A percentile compares a stretch with the other conserved stretches of the same genome.
These are phyloP conservation scores for Sistotremastrum niveocremeum DNA, from an alignment of 768 basidiomycete species.

Conservation along the genomic window DNA sequence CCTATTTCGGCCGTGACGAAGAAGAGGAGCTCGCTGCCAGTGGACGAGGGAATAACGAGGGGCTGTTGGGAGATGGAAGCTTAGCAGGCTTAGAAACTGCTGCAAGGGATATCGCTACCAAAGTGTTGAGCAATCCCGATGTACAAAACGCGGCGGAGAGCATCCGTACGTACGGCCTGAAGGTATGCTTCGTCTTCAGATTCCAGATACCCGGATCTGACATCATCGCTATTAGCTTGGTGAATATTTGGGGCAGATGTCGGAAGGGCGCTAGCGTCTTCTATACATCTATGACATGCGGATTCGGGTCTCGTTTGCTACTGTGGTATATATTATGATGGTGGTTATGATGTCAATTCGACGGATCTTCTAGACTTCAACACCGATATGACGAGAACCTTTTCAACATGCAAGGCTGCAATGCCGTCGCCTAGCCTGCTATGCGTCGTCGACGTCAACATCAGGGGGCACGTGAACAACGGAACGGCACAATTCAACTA, in stretches of 20 bases:
- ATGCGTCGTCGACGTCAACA: no score
- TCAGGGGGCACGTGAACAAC: no score
- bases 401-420: no score
- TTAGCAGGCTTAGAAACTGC: constrained; percentile 46
- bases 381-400: no score
- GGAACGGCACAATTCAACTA: no score
- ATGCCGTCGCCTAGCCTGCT: no score
- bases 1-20: constrained; percentile 91
- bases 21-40: constrained; percentile 42
- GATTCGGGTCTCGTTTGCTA: no score
- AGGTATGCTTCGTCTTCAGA: constrained; percentile 31
- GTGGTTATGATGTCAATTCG: no score
- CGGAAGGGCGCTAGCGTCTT: constrained; percentile 15
- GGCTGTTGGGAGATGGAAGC: constrained; percentile 33
- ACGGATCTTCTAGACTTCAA: no score
- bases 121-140: constrained; percentile 72
- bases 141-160: constrained; percentile 76
- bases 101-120: constrained; percentile 62
- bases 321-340: no score
- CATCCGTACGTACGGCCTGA: constrained; percentile 67
- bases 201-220: constrained; percentile 37
- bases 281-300: no score
- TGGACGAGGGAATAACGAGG: constrained; percentile 29
- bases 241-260: constrained; percentile 56
- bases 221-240: constrained; percentile 14